Evolutionary conservation across 257 asterid species (phyloP), one percentile per base, ranked within the genome.

Genomic region (Solanum sparsipilum): DNA sequence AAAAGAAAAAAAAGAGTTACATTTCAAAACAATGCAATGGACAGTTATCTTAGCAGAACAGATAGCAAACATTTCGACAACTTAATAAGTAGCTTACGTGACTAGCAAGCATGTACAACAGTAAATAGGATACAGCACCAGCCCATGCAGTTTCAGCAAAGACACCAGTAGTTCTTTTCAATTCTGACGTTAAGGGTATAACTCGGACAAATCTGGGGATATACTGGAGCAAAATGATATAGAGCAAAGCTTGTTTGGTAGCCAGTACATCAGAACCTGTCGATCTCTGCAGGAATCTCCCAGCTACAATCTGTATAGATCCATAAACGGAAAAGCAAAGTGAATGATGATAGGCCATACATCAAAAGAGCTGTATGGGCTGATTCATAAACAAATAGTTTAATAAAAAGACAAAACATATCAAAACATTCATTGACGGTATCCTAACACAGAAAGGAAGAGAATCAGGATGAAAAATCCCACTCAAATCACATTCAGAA

Each of bases 101-200:
- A 85, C 98, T 96, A 86, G 98, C 98, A 71, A 97, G 98, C 91
- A 96, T 25, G 90, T 96, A 97, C 98, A 98, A 94, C 79, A 96
- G 81, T 90, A 97, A 89, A 89, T 97, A 97, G 86, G 94, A 97
- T 41, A 96, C 99, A 35, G 99, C 99, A 82, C 99, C 99, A 83
- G 98, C 98, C 99, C 98, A 96, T 52, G 99, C 99, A 25, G 98
- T 93, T 91, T 97, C 99, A n/a, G 98, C 99, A 58, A 97, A 97
- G 70, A 93, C 98, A 27, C 99, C 99, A 0, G 98, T 95, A 70
- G 98, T 93, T 91, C 96, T 97, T 92, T 96, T 97, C 92, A 97
- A 85, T 92, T 97, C 98, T 6, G 99, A 94, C 89, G 90, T 91
- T 65, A 97, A 93, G 73, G 99, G 99, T 48, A 96, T 32, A 88